phyloP scores from a whole-genome alignment of 768 basidiomycete species.

The Clathrus columnatus region DNA sequence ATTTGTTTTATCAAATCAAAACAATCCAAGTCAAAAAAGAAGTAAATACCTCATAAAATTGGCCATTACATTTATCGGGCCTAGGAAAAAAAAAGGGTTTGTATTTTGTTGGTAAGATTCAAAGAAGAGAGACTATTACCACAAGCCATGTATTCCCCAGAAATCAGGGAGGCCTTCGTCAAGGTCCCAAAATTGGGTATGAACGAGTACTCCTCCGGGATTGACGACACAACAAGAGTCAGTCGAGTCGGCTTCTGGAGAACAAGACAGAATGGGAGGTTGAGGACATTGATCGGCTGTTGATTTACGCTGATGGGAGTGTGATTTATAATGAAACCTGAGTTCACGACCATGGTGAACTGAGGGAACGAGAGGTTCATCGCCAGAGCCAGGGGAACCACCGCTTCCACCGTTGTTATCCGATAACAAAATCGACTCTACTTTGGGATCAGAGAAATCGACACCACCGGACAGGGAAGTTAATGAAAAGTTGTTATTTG shows the following conservation, averaged over 20 bases:
- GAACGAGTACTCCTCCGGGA: constrained; percentile 11
- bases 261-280: constrained; percentile 8
- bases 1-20: too few relatives aligned
- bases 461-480: background rate
- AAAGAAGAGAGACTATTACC: background rate
- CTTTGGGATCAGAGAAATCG: constrained; percentile 2
- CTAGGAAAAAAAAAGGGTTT: background rate
- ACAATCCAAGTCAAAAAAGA: too few relatives aligned
- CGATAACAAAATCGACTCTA: background rate
- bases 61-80: constrained; percentile 11
- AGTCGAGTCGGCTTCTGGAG: constrained; percentile 1
- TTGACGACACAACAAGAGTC: constrained; percentile 11
- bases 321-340: background rate
- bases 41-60: constrained; percentile 9
- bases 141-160: constrained; percentile 12
- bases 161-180: constrained; percentile 1
- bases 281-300: constrained; percentile 3
- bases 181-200: constrained; percentile 12
- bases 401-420: background rate
- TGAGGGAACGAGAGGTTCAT: background rate
- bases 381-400: background rate
- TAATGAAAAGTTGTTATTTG: background rate
- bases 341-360: background rate
- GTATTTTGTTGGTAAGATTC: background rate
- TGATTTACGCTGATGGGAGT: background rate